Base-by-base conservation (phyloP, 768 basidiomycete species). In the Leccinum uliginosum region DNA sequence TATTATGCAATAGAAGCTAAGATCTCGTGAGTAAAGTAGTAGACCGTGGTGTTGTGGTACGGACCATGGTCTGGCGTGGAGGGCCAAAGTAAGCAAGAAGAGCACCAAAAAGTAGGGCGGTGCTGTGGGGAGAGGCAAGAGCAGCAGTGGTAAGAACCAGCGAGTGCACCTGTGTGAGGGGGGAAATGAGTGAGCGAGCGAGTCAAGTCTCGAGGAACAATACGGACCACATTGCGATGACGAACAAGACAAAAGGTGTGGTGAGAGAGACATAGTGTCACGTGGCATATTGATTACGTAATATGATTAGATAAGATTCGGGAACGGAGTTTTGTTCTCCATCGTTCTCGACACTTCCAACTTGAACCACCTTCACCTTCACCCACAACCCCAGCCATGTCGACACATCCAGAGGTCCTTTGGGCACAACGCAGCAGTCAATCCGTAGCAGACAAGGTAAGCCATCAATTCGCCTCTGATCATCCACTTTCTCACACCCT, bases 351-450 rank as follows among this genome's bases (percentile, higher is more conserved):
- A 61, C 53, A 59, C 23, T 72, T 72, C 67, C 54, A 71, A 65
- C 53, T 45, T 45, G 44, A 38, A 38, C 35, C 50, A 40, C 54
- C 17, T 21, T 51, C 54, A 27, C 59, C 24, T 10, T 23, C 47
- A 52, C 2, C 63, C 59, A 54, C 34, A 61, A 35, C 60, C n/a
- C 23, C 60, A 53, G 46, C 60, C 56, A 80, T 80, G 80, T 24
- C 76, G 29, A 65, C 58, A 17, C 91, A 93, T 73, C 95, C 95
- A 35, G 93, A 97, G 75, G 78, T 96, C 34, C 80, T 94, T 2
- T 98, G 95, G 93, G 95, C 96, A 47, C 95, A 98, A 75, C 85
- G 96, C 64, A 91, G 87, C 78, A 89, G 84, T 40, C 80, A 73
- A 15, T 65, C 77, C 11, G 81, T 77, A 14, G 77, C 83, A 30